Conservation (phyloP, 805 yeast genomes). For the Zygoascus bituminiphila region DNA sequence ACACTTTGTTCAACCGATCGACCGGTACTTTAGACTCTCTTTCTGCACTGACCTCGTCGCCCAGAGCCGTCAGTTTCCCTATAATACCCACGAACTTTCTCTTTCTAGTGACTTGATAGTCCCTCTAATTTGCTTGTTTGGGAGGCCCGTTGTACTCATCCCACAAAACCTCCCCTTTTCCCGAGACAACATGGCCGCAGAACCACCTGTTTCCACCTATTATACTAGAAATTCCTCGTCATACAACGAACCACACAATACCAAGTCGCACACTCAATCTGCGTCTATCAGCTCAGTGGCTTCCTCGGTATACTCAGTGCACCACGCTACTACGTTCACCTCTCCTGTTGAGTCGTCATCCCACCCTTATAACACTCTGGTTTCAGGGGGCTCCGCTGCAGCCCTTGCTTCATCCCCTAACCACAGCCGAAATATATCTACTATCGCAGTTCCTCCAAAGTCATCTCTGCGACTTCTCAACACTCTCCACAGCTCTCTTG, state of each 20-base stretch:
- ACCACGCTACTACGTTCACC: background rate
- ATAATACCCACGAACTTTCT: too few species aligned
- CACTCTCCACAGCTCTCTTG: background rate
- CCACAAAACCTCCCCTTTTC: background rate
- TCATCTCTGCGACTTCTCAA: background rate
- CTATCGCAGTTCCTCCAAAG: background rate
- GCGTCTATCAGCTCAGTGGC: background rate
- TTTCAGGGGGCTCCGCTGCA: background rate
- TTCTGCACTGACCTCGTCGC: too few species aligned
- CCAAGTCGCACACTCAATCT: background rate
- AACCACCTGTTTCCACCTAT: background rate
- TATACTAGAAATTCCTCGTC: background rate
- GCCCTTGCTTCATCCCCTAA: background rate
- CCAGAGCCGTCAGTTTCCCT: too few species aligned
- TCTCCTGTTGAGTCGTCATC: background rate
- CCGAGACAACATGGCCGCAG: background rate
- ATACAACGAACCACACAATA: too few species aligned
- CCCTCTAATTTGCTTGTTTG: too few species aligned
- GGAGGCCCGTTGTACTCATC: too few species aligned
- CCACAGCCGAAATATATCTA: background rate
- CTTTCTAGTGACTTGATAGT: too few species aligned
- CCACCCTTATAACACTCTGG: background rate
- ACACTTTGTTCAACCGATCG: too few species aligned
- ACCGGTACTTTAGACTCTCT: too few species aligned
- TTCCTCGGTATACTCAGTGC: background rate